Conservation (phyloP, 768 basidiomycete genomes). For the Tricholoma furcatifolium region DNA sequence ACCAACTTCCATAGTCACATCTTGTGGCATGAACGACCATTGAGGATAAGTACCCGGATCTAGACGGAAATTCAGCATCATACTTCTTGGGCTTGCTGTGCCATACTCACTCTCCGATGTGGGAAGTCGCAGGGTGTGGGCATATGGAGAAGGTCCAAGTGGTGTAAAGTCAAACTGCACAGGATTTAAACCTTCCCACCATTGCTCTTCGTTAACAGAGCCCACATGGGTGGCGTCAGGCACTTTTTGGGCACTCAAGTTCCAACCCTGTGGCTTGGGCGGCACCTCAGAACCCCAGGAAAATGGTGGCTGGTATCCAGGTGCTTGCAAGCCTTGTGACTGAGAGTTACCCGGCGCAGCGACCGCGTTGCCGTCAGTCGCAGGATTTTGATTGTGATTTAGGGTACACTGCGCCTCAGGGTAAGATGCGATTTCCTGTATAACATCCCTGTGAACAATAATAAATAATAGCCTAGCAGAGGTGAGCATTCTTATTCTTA, state of each 20-base stretch:
- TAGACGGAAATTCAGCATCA: neutral
- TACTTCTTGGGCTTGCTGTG: too few relatives aligned
- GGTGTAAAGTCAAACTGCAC: neutral
- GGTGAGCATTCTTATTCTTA: conserved; percentile 20
- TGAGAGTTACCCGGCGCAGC: neutral
- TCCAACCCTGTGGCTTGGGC: neutral
- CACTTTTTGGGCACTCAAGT: neutral
- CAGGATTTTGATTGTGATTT: neutral
- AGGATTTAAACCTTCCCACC: conserved; percentile 2
- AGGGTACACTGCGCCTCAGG: conserved; percentile 18
- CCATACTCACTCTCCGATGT: neutral
- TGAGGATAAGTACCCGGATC: conserved; percentile 1
- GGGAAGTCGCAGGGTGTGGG: neutral
- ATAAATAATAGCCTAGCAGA: neutral
- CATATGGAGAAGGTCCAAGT: neutral
- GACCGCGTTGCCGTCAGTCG: neutral
- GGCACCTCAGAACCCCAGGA: neutral
- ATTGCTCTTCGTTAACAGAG: neutral
- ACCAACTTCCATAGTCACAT: conserved; percentile 10
- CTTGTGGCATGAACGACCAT: conserved; percentile 7
- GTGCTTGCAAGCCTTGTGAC: neutral
- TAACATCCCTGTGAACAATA: conserved; percentile 31
- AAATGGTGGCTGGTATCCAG: neutral
- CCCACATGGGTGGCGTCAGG: neutral
- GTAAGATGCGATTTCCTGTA: conserved; percentile 34